Conservation (phyloP, 2,329 filamentous ascomycete genomes). For the Penicillium sp. region DNA sequence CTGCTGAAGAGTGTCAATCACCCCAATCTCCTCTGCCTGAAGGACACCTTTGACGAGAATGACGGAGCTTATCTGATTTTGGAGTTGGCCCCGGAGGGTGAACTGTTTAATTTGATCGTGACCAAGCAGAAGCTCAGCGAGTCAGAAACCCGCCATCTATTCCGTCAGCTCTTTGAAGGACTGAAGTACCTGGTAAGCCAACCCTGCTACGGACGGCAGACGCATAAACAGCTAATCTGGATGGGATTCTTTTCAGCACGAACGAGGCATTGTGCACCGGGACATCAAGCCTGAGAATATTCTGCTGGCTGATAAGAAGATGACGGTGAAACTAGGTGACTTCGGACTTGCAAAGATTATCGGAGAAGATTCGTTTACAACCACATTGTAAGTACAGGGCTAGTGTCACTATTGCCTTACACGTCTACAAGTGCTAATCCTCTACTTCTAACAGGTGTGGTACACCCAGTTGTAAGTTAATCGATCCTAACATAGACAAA, state of each 20-base stretch:
- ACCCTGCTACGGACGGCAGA: not conserved
- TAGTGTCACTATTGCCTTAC: not conserved
- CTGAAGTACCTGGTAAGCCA: slow-evolving; percentile 87
- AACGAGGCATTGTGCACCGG: slow-evolving; percentile 93
- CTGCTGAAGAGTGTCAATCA: slow-evolving; percentile 97
- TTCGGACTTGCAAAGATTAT: slow-evolving; percentile 98
- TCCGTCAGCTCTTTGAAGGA: slow-evolving; percentile 87
- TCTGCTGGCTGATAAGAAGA: slow-evolving; percentile 77
- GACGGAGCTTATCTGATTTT: slow-evolving; percentile 89
- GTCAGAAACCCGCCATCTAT: slow-evolving; percentile 79
- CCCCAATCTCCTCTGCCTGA: slow-evolving; percentile 86
- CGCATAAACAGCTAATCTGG: slow-evolving; percentile 4
- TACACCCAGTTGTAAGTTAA: slow-evolving; percentile 75
- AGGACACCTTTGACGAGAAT: slow-evolving; percentile 90
- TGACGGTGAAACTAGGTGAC: slow-evolving; percentile 89
- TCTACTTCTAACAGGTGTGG: slow-evolving; percentile 59
- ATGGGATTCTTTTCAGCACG: slow-evolving; percentile 65
- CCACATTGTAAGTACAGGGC: slow-evolving; percentile 67
- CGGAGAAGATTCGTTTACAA: slow-evolving; percentile 96
- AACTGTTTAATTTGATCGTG: slow-evolving; percentile 94
- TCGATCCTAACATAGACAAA: not conserved
- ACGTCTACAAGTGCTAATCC: not conserved
- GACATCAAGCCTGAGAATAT: slow-evolving; percentile 99
- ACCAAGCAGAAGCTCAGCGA: slow-evolving; percentile 87
- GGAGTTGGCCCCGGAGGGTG: slow-evolving; percentile 87